Evolutionary conservation across 2,329 filamentous ascomycete genomes (phyloP), one percentile per base, ranked within the genome.

Genomic region (Reticulascus tulasneorum): DNA sequence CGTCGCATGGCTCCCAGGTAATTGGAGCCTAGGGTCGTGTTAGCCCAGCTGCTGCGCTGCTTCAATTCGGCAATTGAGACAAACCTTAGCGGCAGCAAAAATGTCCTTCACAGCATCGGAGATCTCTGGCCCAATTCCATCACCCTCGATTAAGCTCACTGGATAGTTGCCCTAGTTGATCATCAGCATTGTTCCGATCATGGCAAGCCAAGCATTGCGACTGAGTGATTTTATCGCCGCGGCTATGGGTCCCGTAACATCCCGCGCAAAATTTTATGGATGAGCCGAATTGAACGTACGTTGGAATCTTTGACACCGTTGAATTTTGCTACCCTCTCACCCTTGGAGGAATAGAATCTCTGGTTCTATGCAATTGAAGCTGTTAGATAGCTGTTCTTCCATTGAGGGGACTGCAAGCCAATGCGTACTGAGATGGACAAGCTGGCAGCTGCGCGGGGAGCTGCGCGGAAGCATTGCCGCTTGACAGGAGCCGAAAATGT

Each of bases 81-180:
- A 46, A 71, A 94, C 91, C 66, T 94, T 86, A 56, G 93, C 93
- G 55, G 93, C 93, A 56, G 82, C 77, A 73, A 96, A 98, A 69
- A 98, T 98, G 66, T 96, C 87, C 81, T 97, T 98, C 60, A 98
- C 90, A 33, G 93, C 94, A 69, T 95, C 83, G 49, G 93, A 82
- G 62, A 98, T 98, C 73, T 98, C 91, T 48, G 93, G 93, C 45
- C 93, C 93, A 63, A 98, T 98, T 63, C 93, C 93, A 60, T 98
- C 94, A 69, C 94, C 93, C 77, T 98, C 94, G 51, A 98, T 98
- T 69, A 98, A 75, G 55, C 87, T 91, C 58, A 98, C 93, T 40
- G 86, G 86, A 78, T 84, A 98, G 68, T 93, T 93, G 60, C 93
- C 93, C 88, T 94, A 44, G 49, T 41, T 23, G 46, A 20, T 31